A percentile compares a stretch with the other conserved stretches of the same genome.
phyloP scores from a whole-genome alignment of 129 eudicot species.

The Arctium lappa region DNA sequence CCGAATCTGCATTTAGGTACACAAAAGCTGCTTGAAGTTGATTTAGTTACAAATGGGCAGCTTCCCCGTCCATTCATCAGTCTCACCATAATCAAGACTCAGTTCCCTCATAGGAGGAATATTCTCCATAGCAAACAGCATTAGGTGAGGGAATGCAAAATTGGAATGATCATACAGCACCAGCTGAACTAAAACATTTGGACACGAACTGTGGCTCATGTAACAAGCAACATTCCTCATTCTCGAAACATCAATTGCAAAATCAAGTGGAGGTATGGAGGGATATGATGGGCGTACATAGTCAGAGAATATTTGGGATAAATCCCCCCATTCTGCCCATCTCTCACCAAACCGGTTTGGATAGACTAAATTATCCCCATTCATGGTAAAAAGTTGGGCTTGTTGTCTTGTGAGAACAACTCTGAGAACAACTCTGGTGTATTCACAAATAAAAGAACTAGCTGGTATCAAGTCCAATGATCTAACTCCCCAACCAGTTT shows the following conservation, averaged over 20 bases:
- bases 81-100: slow-evolving; percentile 82
- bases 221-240: slow-evolving; percentile 85
- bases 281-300: slow-evolving; percentile 56
- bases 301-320: slow-evolving; percentile 53
- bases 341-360: slow-evolving; percentile 69
- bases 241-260: slow-evolving; percentile 80
- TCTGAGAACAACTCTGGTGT: slow-evolving; percentile 39
- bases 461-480: slow-evolving; percentile 61
- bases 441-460: slow-evolving; percentile 44
- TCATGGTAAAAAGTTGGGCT: slow-evolving; percentile 45
- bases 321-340: slow-evolving; percentile 91
- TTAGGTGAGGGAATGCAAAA: slow-evolving; percentile 66
- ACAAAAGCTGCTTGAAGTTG: slow-evolving; percentile 6
- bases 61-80: slow-evolving; percentile 67
- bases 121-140: slow-evolving; percentile 87
- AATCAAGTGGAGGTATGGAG: slow-evolving; percentile 65
- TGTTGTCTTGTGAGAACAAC: slow-evolving; percentile 54
- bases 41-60: slow-evolving; percentile 70
- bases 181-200: slow-evolving; percentile 73
- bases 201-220: slow-evolving; percentile 70
- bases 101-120: slow-evolving; percentile 95
- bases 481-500: slow-evolving; percentile 81
- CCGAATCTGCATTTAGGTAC: slow-evolving; percentile 14
- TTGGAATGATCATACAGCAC: slow-evolving; percentile 81
- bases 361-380: slow-evolving; percentile 48